These are phyloP conservation scores for Licmophora abbreviata DNA, from an alignment of 108 stramenopile genomes.

Conservation along the genomic window DNA sequence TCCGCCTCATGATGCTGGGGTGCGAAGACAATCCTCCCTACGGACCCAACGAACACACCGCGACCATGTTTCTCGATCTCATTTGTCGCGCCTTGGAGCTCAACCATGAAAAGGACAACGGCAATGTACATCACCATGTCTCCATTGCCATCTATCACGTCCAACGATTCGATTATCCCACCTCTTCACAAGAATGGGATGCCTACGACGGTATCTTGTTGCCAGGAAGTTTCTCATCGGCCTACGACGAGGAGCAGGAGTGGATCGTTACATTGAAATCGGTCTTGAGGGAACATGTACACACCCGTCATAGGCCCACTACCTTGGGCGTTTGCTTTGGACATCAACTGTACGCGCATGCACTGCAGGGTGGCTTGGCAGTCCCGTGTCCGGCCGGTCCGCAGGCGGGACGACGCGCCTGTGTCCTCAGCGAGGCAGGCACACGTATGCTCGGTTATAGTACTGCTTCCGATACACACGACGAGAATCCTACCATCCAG, in stretches of 20 bases:
- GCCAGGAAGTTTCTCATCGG: slow-evolving; percentile 67
- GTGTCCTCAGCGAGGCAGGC: slow-evolving; percentile 12
- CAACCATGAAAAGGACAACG: background rate
- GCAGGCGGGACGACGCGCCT: slow-evolving; percentile 35
- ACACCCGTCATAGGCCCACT: slow-evolving; percentile 25
- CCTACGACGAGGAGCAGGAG: slow-evolving; percentile 39
- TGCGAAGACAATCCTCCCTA: slow-evolving; percentile 71
- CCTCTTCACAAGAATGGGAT: slow-evolving; percentile 26
- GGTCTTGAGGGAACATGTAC: slow-evolving; percentile 50
- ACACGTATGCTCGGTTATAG: slow-evolving; percentile 3
- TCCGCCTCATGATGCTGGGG: slow-evolving; percentile 35
- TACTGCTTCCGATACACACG: background rate
- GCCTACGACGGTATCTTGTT: slow-evolving; percentile 56
- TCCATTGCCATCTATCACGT: slow-evolving; percentile 41
- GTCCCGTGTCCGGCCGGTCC: slow-evolving; percentile 6
- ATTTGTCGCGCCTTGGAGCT: slow-evolving; percentile 10
- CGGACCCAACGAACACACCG: slow-evolving; percentile 62
- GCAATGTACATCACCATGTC: slow-evolving; percentile 7
- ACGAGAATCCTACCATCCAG: slow-evolving; percentile 2
- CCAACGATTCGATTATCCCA: slow-evolving; percentile 43
- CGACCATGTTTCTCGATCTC: slow-evolving; percentile 56
- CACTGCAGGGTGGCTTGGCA: slow-evolving; percentile 29
- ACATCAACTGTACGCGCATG: slow-evolving; percentile 74
- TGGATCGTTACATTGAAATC: slow-evolving; percentile 52
- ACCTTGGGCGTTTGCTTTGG: slow-evolving; percentile 80